Conservation (phyloP, 1,139 yeast genomes). For the Yamadazyma triangularis region DNA sequence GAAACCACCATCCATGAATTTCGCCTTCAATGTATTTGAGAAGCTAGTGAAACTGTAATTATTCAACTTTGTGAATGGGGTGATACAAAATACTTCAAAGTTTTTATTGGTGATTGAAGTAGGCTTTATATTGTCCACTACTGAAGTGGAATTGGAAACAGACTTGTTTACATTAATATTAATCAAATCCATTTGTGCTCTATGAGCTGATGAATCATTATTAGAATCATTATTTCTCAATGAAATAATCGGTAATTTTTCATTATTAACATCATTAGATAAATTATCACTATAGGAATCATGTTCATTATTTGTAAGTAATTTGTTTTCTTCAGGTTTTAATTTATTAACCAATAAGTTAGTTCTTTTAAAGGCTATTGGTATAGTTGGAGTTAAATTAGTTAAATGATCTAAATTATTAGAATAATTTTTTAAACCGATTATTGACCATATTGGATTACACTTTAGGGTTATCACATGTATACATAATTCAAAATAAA, state of each 20-base stretch:
- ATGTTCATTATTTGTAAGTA: background rate
- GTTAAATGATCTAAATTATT: constrained; percentile 29
- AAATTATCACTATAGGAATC: background rate
- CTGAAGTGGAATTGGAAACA: constrained; percentile 8
- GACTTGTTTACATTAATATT: constrained; percentile 10
- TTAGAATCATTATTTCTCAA: constrained; percentile 4
- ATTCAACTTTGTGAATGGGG: constrained; percentile 27
- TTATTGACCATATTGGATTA: constrained; percentile 23
- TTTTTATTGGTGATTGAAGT: constrained; percentile 47
- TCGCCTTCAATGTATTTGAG: constrained; percentile 1
- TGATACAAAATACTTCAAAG: constrained; percentile 50
- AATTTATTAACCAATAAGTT: constrained; percentile 2
- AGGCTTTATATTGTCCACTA: constrained; percentile 7
- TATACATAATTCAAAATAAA: constrained; percentile 37
- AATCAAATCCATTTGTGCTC: constrained; percentile 2
- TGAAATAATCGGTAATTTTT: constrained; percentile 7
- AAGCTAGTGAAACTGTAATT: constrained; percentile 1
- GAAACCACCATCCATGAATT: constrained; percentile 1
- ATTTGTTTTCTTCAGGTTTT: constrained; percentile 1
- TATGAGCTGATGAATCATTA: background rate
- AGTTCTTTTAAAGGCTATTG: constrained; percentile 16
- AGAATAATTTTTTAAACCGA: constrained; percentile 25
- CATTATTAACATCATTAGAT: background rate
- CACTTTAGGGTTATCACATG: constrained; percentile 39
- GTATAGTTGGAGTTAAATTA: constrained; percentile 19